phyloP scores from a whole-genome alignment of 495 filamentous ascomycete species.

The Talaromyces wortmannii region DNA sequence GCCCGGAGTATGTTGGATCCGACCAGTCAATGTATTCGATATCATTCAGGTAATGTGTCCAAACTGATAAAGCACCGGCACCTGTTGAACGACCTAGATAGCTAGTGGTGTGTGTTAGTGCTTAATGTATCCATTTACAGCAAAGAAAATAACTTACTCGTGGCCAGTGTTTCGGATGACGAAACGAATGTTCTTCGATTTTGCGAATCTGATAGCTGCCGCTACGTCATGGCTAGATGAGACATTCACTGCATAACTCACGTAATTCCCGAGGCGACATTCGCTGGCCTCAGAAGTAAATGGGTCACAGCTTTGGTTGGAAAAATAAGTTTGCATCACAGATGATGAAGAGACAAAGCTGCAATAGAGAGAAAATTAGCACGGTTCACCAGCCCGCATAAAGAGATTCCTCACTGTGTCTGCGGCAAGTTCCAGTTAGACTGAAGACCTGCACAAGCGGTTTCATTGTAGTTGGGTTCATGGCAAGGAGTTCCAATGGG shows the following conservation, averaged over 20 bases:
- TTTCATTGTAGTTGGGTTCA: slow-evolving; percentile 22
- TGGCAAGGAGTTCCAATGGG: slow-evolving; percentile 42
- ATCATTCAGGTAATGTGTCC: slow-evolving; percentile 47
- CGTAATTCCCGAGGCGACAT: slow-evolving; percentile 54
- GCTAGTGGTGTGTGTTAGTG: neutral
- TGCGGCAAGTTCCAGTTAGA: slow-evolving; percentile 22
- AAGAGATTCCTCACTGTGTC: slow-evolving; percentile 16
- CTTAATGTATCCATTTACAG: neutral
- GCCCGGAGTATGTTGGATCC: slow-evolving; percentile 32
- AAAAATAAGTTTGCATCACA: slow-evolving; percentile 33
- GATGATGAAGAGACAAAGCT: slow-evolving; percentile 31
- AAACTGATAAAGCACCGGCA: slow-evolving; percentile 42
- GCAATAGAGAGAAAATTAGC: neutral
- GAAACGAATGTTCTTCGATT: slow-evolving; percentile 49
- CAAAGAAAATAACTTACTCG: slow-evolving; percentile 15
- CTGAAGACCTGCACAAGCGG: slow-evolving; percentile 16
- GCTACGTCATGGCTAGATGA: slow-evolving; percentile 19
- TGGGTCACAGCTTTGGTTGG: slow-evolving; percentile 48
- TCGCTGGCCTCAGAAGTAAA: slow-evolving; percentile 37
- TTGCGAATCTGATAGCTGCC: slow-evolving; percentile 38
- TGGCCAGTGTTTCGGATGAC: slow-evolving; percentile 61
- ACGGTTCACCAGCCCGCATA: neutral
- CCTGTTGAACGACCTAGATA: slow-evolving; percentile 53
- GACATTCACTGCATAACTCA: slow-evolving; percentile 42
- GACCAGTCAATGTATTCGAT: slow-evolving; percentile 30